These are phyloP conservation scores for Pythium phragmitis DNA, from an alignment of 352 stramenopile genomes.

Conservation along the genomic window DNA sequence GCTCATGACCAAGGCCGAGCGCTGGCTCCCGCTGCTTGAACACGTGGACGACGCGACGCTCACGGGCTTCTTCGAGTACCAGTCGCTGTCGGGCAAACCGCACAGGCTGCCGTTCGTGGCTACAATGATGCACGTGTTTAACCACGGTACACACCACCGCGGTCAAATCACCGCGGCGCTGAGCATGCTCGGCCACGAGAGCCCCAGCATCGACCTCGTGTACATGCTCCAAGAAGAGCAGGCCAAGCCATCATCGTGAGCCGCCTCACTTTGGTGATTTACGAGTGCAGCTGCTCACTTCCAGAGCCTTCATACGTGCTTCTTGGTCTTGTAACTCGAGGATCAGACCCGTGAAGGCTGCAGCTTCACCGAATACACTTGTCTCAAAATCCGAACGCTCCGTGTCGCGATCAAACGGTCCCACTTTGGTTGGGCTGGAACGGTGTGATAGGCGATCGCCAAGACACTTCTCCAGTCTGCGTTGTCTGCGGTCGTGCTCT, in stretches of 20 bases:
- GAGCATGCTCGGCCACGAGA: constrained; percentile 23
- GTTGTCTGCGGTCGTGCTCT: constrained; percentile 10
- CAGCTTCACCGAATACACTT: constrained; percentile 8
- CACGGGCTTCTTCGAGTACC: constrained; percentile 18
- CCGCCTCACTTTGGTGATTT: neutral
- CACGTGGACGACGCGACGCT: constrained; percentile 10
- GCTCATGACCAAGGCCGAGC: constrained; percentile 11
- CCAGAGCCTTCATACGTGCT: constrained; percentile 15
- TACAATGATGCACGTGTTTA: constrained; percentile 25
- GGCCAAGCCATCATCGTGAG: neutral
- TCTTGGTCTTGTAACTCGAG: constrained; percentile 22
- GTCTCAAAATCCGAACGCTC: neutral
- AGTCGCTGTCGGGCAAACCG: neutral
- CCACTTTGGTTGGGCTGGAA: neutral
- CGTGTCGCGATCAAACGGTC: neutral
- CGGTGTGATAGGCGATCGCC: neutral
- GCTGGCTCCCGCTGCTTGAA: constrained; percentile 27
- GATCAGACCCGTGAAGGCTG: constrained; percentile 13
- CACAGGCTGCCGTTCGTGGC: constrained; percentile 8
- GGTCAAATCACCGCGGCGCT: constrained; percentile 24
- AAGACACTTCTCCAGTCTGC: constrained; percentile 19
- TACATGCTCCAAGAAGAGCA: constrained; percentile 26
- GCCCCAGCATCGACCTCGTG: constrained; percentile 16
- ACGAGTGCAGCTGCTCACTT: neutral
- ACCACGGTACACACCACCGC: constrained; percentile 29